These are phyloP conservation scores for Neurospora discreta DNA, from an alignment of 495 filamentous ascomycete genomes.

Conservation along the genomic window DNA sequence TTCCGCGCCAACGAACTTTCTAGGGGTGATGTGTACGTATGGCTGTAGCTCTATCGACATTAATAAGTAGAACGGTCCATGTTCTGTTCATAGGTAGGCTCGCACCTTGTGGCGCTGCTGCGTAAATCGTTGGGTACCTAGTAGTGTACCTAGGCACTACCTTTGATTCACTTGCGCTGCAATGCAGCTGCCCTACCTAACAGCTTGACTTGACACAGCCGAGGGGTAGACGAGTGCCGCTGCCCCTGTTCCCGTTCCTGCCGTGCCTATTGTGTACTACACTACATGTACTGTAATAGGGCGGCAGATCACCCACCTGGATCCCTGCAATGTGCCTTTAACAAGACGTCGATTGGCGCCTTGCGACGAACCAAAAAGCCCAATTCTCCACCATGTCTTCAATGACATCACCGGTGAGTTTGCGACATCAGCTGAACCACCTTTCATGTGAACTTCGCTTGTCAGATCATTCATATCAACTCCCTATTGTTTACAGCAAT, in stretches of 20 bases:
- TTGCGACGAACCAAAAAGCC: not conserved
- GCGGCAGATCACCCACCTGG: not conserved
- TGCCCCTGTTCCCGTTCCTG: not conserved
- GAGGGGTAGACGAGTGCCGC: not conserved
- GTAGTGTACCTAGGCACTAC: too few relatives aligned
- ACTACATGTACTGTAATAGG: too few relatives aligned
- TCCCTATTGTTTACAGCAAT: not conserved
- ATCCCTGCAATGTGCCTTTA: not conserved
- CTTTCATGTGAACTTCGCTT: not conserved
- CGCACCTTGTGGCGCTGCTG: too few relatives aligned
- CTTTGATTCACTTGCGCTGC: not conserved
- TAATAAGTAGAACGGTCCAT: too few relatives aligned
- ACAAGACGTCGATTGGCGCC: not conserved
- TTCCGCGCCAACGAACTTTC: too few relatives aligned
- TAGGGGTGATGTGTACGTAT: too few relatives aligned
- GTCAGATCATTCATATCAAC: not conserved
- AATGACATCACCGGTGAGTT: constrained; percentile 8
- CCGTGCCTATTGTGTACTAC: too few relatives aligned
- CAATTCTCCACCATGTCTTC: not conserved
- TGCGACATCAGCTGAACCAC: not conserved
- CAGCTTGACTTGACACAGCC: not conserved
- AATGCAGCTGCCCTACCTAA: not conserved
- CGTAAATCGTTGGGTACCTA: too few relatives aligned
- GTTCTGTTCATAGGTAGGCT: too few relatives aligned
- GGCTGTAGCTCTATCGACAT: too few relatives aligned